Evolutionary conservation across 2,329 filamentous ascomycete genomes (phyloP).

Genomic region (Stachybotrys elegans): DNA sequence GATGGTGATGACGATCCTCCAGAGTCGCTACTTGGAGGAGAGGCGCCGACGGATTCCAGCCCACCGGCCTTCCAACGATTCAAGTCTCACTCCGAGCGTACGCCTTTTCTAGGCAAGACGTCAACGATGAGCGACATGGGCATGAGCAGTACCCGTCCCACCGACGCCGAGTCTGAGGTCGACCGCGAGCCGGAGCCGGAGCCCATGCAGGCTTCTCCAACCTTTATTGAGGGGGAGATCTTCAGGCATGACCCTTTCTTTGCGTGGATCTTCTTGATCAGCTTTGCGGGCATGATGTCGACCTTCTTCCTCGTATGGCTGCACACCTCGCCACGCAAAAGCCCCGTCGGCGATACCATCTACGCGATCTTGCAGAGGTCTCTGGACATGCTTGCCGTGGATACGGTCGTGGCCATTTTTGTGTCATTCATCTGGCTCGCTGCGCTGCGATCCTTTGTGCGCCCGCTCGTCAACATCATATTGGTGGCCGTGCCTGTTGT

Average conservation of each 20-base stretch:
- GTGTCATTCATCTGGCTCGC: slow-evolving; percentile 90
- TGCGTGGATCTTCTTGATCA: slow-evolving; percentile 83
- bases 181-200: slow-evolving; percentile 27
- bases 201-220: slow-evolving; percentile 36
- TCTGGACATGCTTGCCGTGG: slow-evolving; percentile 82
- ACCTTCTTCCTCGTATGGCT: slow-evolving; percentile 87
- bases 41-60: slow-evolving; percentile 45
- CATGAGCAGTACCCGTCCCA: slow-evolving; percentile 30
- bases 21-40: slow-evolving; percentile 52
- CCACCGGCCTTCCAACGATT: slow-evolving; percentile 62
- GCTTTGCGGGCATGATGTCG: slow-evolving; percentile 75
- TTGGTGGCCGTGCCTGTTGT: slow-evolving; percentile 81
- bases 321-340: slow-evolving; percentile 71
- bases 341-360: slow-evolving; percentile 83
- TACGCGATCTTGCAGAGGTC: slow-evolving; percentile 85
- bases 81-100: slow-evolving; percentile 32
- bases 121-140: slow-evolving; percentile 44
- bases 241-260: slow-evolving; percentile 88
- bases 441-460: slow-evolving; percentile 79
- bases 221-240: slow-evolving; percentile 59
- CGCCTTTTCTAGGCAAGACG: slow-evolving; percentile 33
- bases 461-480: slow-evolving; percentile 75
- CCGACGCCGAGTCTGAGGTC: slow-evolving; percentile 33
- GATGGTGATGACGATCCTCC: slow-evolving; percentile 54
- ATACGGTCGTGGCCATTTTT: slow-evolving; percentile 84